Conservation (phyloP, 805 yeast species). For the Grigorovia humatica region DNA sequence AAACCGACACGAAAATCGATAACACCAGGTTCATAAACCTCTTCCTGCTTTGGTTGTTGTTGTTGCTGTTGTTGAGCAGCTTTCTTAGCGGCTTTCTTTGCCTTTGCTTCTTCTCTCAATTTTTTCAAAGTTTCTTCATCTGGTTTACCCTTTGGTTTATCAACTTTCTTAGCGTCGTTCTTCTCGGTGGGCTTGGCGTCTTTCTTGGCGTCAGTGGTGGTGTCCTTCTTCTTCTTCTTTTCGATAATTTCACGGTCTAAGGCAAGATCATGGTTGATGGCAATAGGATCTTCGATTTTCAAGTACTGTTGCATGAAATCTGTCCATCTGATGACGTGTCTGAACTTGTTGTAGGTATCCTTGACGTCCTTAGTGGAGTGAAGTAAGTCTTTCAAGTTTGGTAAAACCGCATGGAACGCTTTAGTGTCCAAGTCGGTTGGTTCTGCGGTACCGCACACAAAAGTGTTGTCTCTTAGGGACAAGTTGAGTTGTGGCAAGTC, state of each 20-base stretch:
- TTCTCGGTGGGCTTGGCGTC: constrained; percentile 13
- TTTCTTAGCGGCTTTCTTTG: constrained; percentile 47
- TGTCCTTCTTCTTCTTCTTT: constrained; percentile 32
- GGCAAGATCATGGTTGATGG: constrained; percentile 51
- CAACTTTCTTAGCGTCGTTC: constrained; percentile 25
- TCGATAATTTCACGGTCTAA: constrained; percentile 67
- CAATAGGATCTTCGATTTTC: constrained; percentile 41
- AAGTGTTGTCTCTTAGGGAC: constrained; percentile 58
- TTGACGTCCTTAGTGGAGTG: constrained; percentile 32
- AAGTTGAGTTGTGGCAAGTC: constrained; percentile 58
- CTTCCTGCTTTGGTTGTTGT: constrained; percentile 32
- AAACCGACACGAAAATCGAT: constrained; percentile 93
- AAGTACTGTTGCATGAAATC: constrained; percentile 72
- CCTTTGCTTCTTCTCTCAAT: constrained; percentile 45
- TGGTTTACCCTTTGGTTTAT: constrained; percentile 34
- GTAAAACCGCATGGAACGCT: constrained; percentile 57
- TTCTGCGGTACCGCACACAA: constrained; percentile 47
- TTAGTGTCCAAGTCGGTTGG: constrained; percentile 64
- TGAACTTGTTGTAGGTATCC: constrained; percentile 48
- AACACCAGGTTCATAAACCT: constrained; percentile 69
- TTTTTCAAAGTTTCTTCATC: constrained; percentile 39
- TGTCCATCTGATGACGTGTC: constrained; percentile 90
- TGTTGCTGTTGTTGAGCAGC: constrained; percentile 43
- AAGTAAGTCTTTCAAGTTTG: constrained; percentile 47
- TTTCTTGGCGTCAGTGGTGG: constrained; percentile 6